Evolutionary conservation across 2,329 filamentous ascomycete species (phyloP).

Genomic region (Aspergillus sp.): DNA sequence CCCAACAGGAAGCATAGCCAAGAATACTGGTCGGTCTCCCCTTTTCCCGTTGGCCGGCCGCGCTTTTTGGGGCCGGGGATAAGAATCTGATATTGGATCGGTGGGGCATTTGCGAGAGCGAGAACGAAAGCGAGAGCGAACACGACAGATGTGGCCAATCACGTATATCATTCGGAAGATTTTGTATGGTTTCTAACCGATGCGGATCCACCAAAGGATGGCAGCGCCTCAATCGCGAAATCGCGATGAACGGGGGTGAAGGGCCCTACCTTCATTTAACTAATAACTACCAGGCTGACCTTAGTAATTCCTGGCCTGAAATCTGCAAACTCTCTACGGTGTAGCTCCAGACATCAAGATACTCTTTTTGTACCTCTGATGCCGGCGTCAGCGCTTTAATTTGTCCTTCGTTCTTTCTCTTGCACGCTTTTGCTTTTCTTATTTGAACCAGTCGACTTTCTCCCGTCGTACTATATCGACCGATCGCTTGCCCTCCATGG

Average conservation of each 20-base stretch:
- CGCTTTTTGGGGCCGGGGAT: neutral
- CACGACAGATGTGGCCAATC: constrained; percentile 21
- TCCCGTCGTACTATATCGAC: neutral
- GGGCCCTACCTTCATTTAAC: neutral
- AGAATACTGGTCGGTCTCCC: neutral
- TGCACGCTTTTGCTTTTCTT: neutral
- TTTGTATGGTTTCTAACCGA: constrained; percentile 1
- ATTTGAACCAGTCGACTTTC: neutral
- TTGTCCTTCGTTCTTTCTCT: neutral
- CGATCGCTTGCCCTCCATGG: neutral
- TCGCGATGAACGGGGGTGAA: neutral
- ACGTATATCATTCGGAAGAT: neutral
- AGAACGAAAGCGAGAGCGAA: constrained; percentile 29
- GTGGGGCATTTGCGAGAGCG: constrained; percentile 22
- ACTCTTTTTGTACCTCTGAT: neutral
- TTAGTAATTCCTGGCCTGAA: neutral
- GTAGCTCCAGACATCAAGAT: neutral
- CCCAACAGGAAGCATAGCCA: neutral
- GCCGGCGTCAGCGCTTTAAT: neutral
- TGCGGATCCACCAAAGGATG: constrained; percentile 9
- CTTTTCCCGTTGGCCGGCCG: neutral
- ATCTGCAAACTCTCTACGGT: neutral
- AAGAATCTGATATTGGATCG: constrained; percentile 1
- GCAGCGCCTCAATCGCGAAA: neutral
- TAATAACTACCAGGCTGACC: too few relatives aligned